Percentiles rank a stretch among this genome's conserved stretches.
phyloP scores from a whole-genome alignment of 176 grass and related monocot genomes.

The Eremochloa ophiuroides region DNA sequence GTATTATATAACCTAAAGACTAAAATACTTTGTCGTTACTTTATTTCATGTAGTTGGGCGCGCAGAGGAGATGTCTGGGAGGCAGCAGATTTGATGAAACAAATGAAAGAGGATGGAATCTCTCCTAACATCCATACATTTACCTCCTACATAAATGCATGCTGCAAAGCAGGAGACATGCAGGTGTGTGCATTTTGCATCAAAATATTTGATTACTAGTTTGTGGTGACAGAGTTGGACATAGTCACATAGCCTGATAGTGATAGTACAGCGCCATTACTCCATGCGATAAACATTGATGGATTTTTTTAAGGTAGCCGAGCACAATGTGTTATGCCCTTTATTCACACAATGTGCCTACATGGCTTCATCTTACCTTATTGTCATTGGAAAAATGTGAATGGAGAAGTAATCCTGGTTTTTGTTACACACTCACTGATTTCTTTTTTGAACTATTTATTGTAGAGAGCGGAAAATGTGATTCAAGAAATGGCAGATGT shows the following conservation, averaged over 20 bases:
- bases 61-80: slow-evolving; percentile 99
- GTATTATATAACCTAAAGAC: slow-evolving; percentile 3
- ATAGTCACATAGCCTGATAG: slow-evolving; percentile 21
- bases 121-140: slow-evolving; percentile 92
- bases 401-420: slow-evolving; percentile 8
- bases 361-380: slow-evolving; percentile 7
- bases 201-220: slow-evolving; percentile 11
- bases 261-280: not conserved
- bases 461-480: slow-evolving; percentile 74
- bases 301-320: not conserved
- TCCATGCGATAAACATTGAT: not conserved
- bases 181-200: slow-evolving; percentile 33
- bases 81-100: slow-evolving; percentile 84
- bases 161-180: slow-evolving; percentile 95
- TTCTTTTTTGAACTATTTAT: slow-evolving; percentile 18
- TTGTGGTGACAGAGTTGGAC: not conserved
- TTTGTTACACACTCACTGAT: not conserved
- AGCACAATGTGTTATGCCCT: not conserved
- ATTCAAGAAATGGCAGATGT: slow-evolving; percentile 76
- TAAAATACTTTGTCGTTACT: slow-evolving; percentile 7
- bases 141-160: slow-evolving; percentile 96
- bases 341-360: not conserved
- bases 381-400: slow-evolving; percentile 1
- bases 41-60: slow-evolving; percentile 72
- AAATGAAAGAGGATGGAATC: slow-evolving; percentile 95